Conservation (phyloP, 306 rosid genomes). For the Pueraria montana region DNA sequence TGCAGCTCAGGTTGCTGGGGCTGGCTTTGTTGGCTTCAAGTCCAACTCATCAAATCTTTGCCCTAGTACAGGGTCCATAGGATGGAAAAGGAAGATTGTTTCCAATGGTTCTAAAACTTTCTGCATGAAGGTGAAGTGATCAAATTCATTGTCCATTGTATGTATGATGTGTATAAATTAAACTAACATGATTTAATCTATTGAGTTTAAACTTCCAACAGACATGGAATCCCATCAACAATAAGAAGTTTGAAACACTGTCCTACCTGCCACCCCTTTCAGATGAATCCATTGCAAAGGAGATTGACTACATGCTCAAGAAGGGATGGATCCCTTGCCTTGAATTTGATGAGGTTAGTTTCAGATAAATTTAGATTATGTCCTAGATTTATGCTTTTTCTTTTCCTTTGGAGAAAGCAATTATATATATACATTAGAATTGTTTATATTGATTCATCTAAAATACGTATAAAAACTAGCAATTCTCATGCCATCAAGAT, state of each 20-base stretch:
- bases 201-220: constrained; percentile 52
- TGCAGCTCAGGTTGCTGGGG: constrained; percentile 41
- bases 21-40: constrained; percentile 62
- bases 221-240: constrained; percentile 87
- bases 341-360: constrained; percentile 78
- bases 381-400: background rate
- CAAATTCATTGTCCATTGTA: background rate
- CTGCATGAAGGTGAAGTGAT: constrained; percentile 76
- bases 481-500: background rate
- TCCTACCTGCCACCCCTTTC: constrained; percentile 80
- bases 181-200: constrained; percentile 19
- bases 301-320: constrained; percentile 78
- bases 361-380: background rate
- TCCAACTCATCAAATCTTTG: constrained; percentile 52
- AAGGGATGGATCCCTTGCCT: constrained; percentile 91
- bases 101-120: constrained; percentile 68
- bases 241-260: constrained; percentile 82
- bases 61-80: constrained; percentile 45
- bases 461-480: constrained; percentile 2
- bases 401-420: background rate
- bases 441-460: background rate
- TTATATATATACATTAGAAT: background rate
- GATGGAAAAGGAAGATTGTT: constrained; percentile 60
- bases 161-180: background rate
- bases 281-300: constrained; percentile 77